A percentile compares a stretch with the other conserved stretches of the same genome.
These are phyloP conservation scores for Exophiala lecanii-corni DNA, from an alignment of 2,329 filamentous ascomycete species.

Conservation along the genomic window DNA sequence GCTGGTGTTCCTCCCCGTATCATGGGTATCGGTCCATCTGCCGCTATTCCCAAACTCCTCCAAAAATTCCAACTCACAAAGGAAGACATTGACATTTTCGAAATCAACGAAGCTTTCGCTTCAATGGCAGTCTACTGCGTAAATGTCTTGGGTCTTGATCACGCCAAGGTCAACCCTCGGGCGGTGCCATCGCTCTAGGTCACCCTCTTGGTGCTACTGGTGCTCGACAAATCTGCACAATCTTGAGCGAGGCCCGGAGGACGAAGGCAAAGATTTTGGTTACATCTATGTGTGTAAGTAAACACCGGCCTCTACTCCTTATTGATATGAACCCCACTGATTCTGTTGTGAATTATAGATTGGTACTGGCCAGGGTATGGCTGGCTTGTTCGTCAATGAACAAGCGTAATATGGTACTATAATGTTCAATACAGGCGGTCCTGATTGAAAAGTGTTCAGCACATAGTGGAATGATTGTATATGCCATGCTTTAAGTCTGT, in stretches of 20 bases:
- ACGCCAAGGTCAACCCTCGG: slow-evolving; percentile 85
- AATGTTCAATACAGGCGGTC: too few species aligned
- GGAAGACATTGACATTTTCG: slow-evolving; percentile 80
- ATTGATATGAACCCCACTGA: neutral
- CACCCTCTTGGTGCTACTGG: slow-evolving; percentile 89
- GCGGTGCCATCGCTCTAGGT: slow-evolving; percentile 86
- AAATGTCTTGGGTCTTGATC: slow-evolving; percentile 59
- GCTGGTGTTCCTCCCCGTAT: slow-evolving; percentile 87
- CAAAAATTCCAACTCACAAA: slow-evolving; percentile 70
- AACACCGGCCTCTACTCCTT: neutral
- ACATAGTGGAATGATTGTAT: too few species aligned
- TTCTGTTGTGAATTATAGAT: slow-evolving; percentile 34
- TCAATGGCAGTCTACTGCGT: slow-evolving; percentile 96
- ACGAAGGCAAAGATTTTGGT: slow-evolving; percentile 86
- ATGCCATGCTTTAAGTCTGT: too few species aligned
- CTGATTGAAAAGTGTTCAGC: too few species aligned
- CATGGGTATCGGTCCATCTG: slow-evolving; percentile 62
- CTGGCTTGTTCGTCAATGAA: slow-evolving; percentile 62
- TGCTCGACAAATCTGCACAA: slow-evolving; percentile 84
- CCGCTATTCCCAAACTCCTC: slow-evolving; percentile 75
- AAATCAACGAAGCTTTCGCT: slow-evolving; percentile 97
- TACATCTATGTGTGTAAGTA: slow-evolving; percentile 71
- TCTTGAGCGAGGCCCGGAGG: slow-evolving; percentile 76
- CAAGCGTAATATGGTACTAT: too few species aligned
- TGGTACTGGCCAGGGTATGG: slow-evolving; percentile 64